Conservation (phyloP, 2,329 filamentous ascomycete species). For the Fusarium piperis region DNA sequence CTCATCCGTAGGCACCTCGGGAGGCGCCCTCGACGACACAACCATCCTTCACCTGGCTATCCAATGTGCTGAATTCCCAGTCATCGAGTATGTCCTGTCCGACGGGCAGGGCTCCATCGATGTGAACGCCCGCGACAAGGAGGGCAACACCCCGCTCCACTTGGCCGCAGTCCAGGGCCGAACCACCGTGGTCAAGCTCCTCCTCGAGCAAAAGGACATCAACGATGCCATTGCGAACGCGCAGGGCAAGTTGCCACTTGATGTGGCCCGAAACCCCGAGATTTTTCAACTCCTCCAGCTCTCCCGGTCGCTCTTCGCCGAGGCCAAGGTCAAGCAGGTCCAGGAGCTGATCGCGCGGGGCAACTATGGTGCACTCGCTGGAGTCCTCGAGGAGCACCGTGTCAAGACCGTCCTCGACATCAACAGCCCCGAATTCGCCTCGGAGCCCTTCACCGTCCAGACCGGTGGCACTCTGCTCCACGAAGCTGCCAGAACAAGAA, state of each 20-base stretch:
- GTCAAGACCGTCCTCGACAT: constrained; percentile 90
- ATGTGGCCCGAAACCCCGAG: constrained; percentile 89
- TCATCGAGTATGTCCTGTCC: constrained; percentile 94
- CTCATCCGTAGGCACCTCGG: constrained; percentile 59
- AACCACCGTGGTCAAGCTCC: constrained; percentile 79
- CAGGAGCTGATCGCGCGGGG: constrained; percentile 78
- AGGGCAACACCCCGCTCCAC: constrained; percentile 94
- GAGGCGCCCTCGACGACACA: constrained; percentile 75
- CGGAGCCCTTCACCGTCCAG: constrained; percentile 79
- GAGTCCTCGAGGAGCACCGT: constrained; percentile 83
- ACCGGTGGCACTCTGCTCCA: constrained; percentile 92
- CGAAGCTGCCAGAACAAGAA: constrained; percentile 88
- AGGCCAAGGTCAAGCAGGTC: constrained; percentile 84
- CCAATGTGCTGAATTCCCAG: constrained; percentile 91
- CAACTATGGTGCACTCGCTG: constrained; percentile 81
- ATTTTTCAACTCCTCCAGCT: constrained; percentile 97
- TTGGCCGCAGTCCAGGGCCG: constrained; percentile 86
- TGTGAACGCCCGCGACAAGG: constrained; percentile 88
- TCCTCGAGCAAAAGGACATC: constrained; percentile 84
- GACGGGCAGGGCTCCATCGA: constrained; percentile 75
- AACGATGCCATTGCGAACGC: constrained; percentile 90
- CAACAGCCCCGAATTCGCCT: constrained; percentile 89
- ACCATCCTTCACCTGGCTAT: constrained; percentile 93
- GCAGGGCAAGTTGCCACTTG: constrained; percentile 84
- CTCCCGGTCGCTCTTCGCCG: constrained; percentile 87